Evolutionary conservation across 108 stramenopile species (phyloP).

Genomic region (Conticribra guillardii): DNA sequence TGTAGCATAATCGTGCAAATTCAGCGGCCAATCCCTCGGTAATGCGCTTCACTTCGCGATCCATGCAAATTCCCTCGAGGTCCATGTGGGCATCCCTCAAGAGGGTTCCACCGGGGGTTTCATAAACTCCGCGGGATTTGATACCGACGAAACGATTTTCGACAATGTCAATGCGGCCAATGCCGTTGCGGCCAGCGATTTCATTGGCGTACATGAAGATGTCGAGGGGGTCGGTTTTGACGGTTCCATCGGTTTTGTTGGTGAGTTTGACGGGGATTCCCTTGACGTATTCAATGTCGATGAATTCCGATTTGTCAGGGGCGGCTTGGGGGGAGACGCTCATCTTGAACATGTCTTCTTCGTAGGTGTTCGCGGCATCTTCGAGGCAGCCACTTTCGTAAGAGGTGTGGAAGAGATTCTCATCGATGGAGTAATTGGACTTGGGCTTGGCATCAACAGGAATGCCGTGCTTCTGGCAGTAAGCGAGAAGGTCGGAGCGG

Average conservation of each 20-base stretch:
- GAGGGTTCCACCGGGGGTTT: slow-evolving; percentile 98
- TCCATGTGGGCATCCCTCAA: slow-evolving; percentile 96
- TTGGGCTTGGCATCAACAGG: slow-evolving; percentile 96
- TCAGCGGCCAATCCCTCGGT: slow-evolving; percentile 89
- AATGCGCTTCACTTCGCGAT: slow-evolving; percentile 98
- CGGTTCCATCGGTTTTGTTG: slow-evolving; percentile 86
- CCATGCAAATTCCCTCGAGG: slow-evolving; percentile 94
- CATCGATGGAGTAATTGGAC: slow-evolving; percentile 97
- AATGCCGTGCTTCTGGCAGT: slow-evolving; percentile 95
- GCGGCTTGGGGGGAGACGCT: slow-evolving; percentile 91
- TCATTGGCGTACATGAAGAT: slow-evolving; percentile 97
- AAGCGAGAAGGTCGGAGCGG: slow-evolving; percentile 94
- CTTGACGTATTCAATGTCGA: slow-evolving; percentile 89
- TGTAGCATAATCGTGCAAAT: slow-evolving; percentile 98
- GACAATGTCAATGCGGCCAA: slow-evolving; percentile 98
- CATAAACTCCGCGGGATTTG: slow-evolving; percentile 99
- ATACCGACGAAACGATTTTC: slow-evolving; percentile 99
- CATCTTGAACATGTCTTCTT: slow-evolving; percentile 95
- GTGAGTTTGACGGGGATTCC: slow-evolving; percentile 97
- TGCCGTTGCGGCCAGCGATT: slow-evolving; percentile 95
- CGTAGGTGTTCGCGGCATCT: slow-evolving; percentile 82
- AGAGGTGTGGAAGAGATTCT: slow-evolving; percentile 98
- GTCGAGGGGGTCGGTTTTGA: slow-evolving; percentile 91
- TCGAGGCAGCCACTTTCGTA: slow-evolving; percentile 97
- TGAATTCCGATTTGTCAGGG: slow-evolving; percentile 74